phyloP scores from a whole-genome alignment of 208 protist genomes.

The Acanthamoeba sp. region DNA sequence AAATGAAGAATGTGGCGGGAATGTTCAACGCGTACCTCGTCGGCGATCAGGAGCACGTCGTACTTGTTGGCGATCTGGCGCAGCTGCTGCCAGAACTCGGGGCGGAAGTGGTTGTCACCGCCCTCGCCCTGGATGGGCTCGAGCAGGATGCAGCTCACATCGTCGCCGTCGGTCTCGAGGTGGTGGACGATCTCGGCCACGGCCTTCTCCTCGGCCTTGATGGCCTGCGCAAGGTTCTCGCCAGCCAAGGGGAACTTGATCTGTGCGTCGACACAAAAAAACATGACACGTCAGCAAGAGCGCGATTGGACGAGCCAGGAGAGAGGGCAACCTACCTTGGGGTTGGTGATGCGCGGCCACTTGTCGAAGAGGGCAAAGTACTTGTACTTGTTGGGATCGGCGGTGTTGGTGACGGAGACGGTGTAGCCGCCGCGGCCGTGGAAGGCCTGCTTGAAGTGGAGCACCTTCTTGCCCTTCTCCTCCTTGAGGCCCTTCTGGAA shows the following conservation, averaged over 20 bases:
- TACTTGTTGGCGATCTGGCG: conserved; percentile 18
- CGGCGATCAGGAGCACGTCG: conserved; percentile 70
- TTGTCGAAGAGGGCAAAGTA: conserved; percentile 78
- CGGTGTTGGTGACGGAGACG: conserved; percentile 76
- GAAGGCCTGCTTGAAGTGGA: conserved; percentile 83
- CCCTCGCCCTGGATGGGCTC: conserved; percentile 80
- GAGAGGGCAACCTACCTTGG: too few relatives aligned
- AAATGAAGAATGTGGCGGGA: neutral
- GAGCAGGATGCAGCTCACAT: conserved; percentile 69
- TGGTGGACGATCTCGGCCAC: conserved; percentile 32
- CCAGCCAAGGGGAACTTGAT: conserved; percentile 70
- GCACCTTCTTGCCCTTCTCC: conserved; percentile 77
- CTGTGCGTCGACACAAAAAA: neutral
- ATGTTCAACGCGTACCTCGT: conserved; percentile 2
- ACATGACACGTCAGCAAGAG: neutral
- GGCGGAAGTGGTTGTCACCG: conserved; percentile 57
- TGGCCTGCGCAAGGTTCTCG: conserved; percentile 58
- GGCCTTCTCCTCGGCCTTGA: conserved; percentile 47
- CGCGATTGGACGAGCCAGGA: neutral
- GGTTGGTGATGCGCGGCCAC: conserved; percentile 75
- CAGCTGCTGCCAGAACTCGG: conserved; percentile 31
- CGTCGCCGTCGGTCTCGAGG: conserved; percentile 21
- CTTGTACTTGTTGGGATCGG: conserved; percentile 73
- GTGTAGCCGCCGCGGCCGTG: conserved; percentile 80
- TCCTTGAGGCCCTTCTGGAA: conserved; percentile 71